Conservation (phyloP, 352 stramenopile genomes). For the Blastocystis sp. region DNA sequence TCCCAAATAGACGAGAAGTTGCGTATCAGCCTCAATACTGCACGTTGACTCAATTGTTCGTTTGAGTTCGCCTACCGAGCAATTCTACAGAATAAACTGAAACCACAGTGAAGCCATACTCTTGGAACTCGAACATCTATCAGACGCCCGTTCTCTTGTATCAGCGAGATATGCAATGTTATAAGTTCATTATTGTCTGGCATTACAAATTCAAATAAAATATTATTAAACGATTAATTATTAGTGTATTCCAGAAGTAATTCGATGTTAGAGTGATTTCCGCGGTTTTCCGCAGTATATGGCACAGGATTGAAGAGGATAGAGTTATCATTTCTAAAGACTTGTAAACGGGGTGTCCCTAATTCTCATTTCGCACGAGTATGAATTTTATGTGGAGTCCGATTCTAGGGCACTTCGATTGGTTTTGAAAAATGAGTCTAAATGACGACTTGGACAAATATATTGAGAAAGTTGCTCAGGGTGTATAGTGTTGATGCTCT, state of each 20-base stretch:
- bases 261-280: too few relatives aligned
- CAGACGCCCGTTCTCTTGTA: background rate
- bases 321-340: background rate
- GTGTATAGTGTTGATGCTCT: background rate
- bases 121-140: background rate
- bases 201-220: background rate
- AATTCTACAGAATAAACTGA: conserved; percentile 24
- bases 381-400: background rate
- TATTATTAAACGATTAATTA: background rate
- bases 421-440: background rate
- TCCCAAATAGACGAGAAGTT: conserved; percentile 33
- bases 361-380: background rate
- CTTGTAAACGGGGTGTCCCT: background rate
- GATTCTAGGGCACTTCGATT: background rate
- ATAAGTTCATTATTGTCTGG: background rate
- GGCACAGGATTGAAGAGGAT: background rate
- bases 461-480: background rate
- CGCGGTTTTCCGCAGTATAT: background rate
- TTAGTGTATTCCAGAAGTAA: too few relatives aligned
- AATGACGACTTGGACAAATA: background rate
- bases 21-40: background rate
- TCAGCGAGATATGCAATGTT: background rate
- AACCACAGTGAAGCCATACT: background rate
- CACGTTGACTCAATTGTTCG: background rate
- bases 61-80: background rate